Base-by-base conservation (phyloP, 208 protist genomes). In the Endotrypanum monterogeii region DNA sequence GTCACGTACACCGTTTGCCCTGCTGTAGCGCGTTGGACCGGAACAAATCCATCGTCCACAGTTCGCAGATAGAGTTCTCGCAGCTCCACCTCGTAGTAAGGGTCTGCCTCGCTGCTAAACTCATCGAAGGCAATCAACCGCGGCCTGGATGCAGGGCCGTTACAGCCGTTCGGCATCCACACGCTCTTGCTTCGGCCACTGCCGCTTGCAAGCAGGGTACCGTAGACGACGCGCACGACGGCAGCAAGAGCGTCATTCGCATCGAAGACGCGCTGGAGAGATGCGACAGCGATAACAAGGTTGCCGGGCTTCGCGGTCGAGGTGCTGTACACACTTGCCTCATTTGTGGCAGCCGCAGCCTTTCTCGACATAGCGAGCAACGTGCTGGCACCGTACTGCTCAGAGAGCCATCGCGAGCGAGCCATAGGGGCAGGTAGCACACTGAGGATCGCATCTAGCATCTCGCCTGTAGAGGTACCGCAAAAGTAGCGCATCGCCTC, bases 1-100 rank as follows among this genome's bases (percentile, higher is more conserved):
- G 82, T 84, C 51, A 90, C 71, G 75, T 88, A 87, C 50, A 93
- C 88, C 1, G 93, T 79, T 80, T 96, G 92, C 25, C 92, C 92
- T 12, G 80, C 83, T 20, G 74, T 77, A 2, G 87, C 90, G 8
- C 58, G 72, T 56, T 79, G 65, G 65, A 96, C 85, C 0, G 81
- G 75, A 1, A 89, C 78, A 66, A 84, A 87, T 25, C 85, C 86
- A n/a, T 89, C 79, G 30, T 84, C 76, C 8, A 80, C 39, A 37
- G 86, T 90, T 16, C 80, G 83, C 51, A 94, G 39, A 25, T 84
- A 83, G 25, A 95, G 46, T n/a, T 71, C 51, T 7, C 78, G 50
- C n/a, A 89, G 71, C 25, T 62, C 70, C 48, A 88, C 78, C 23
- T 81, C 78, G 55, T 90, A 85, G 71, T 85, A 92, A 6, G 88